Evolutionary conservation across 225 moss, liverwort and hornwort species (phyloP).

Genomic region (Polytrichum commune): DNA sequence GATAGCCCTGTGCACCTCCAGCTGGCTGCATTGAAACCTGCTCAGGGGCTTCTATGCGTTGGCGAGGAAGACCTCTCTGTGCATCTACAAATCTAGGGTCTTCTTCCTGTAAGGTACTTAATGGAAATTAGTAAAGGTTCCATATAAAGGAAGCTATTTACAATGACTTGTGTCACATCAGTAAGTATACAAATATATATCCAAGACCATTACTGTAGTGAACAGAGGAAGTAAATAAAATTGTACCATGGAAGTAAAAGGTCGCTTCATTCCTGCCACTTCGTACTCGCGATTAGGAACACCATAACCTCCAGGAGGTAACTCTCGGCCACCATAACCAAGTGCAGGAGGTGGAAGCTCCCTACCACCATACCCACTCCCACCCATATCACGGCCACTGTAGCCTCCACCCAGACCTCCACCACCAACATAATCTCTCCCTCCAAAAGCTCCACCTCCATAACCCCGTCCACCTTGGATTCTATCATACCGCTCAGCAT

Average conservation of each 20-base stretch:
- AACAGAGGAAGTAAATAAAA: neutral
- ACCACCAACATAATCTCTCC: slow-evolving; percentile 5
- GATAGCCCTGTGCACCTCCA: slow-evolving; percentile 9
- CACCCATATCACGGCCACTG: slow-evolving; percentile 9
- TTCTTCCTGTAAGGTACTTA: slow-evolving; percentile 1
- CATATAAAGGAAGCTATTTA: no score
- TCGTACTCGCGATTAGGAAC: slow-evolving; percentile 9
- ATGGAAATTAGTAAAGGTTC: neutral
- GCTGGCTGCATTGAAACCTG: slow-evolving; percentile 8
- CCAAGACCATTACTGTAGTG: neutral
- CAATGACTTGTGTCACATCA: no score
- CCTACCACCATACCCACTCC: slow-evolving; percentile 13
- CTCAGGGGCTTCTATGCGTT: slow-evolving; percentile 15
- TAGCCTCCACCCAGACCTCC: slow-evolving; percentile 1
- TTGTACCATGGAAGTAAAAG: slow-evolving; percentile 13
- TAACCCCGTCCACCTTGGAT: slow-evolving; percentile 11
- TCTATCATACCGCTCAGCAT: slow-evolving; percentile 17
- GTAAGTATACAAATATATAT: neutral
- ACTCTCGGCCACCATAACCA: slow-evolving; percentile 24
- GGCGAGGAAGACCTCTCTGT: slow-evolving; percentile 14
- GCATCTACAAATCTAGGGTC: slow-evolving; percentile 7
- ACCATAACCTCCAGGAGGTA: slow-evolving; percentile 16
- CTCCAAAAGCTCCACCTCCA: slow-evolving; percentile 16
- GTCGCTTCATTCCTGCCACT: slow-evolving; percentile 7
- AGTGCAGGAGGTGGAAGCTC: slow-evolving; percentile 11